Base-by-base conservation (phyloP, 805 yeast species). In the Ascoidea tarda region DNA sequence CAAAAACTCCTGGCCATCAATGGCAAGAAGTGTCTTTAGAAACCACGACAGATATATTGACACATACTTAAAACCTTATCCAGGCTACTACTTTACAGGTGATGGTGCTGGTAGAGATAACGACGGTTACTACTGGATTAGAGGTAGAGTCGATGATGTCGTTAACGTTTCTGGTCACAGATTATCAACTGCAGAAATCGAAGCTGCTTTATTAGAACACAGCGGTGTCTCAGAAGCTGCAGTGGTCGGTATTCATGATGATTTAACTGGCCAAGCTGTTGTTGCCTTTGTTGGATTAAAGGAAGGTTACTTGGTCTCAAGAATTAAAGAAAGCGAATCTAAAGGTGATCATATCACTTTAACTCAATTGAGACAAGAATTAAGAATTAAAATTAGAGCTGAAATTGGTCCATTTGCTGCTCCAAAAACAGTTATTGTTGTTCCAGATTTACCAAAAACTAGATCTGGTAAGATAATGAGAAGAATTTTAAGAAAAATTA, bases 381-480 rank as follows among this genome's bases (percentile, higher is more conserved):
- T 95, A 58, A 78, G 89, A 54, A 72, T 89, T 69, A 87, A 88
- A 57, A 96, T 93, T 50, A 81, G 99, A 69, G 84, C 87, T 67
- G 88, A 84, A 63, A 89, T 89, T 67, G 69, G 68, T 38, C 88
- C 88, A 50, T 88, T 88, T 70, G 99, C 99, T 21, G 95, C 98
- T 53, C 99, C 99, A 64, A 90, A 90, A 70, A 73, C 82, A 50
- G 71, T 72, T 54, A 73, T 84, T 60, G 71, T 90, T 55, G 95
- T 91, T 53, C 83, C 81, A 55, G 98, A 93, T 66, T 79, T 93
- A 68, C 99, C 99, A 71, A 93, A 91, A 79, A 93, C 99, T 31
- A 82, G 99, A 73, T 88, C 96, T 8, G 99, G 99, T 61, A 93
- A 93, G 77, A 91, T 93, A 66, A 91, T 93, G 96, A 86, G 99